Evolutionary conservation across 495 filamentous ascomycete species (phyloP), one percentile per base, ranked within the genome.

Genomic region (Annulohypoxylon bovei): DNA sequence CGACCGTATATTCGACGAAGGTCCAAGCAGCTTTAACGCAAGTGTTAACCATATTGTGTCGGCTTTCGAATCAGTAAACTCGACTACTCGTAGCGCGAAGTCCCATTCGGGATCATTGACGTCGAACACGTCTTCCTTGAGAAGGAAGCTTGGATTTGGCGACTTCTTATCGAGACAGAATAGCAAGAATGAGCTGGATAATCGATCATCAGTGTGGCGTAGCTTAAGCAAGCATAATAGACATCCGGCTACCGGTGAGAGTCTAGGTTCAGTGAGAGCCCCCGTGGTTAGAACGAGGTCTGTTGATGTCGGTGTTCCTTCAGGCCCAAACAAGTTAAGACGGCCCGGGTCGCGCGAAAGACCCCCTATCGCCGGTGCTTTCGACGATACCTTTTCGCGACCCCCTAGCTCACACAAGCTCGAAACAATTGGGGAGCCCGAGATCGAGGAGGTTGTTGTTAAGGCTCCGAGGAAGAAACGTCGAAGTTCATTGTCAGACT

Each of bases 401-500:
- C 80, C 86, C 25, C 73, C 76, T 25, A 84, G 85, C 68, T 83
- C 85, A 20, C 76, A 83, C 54, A 76, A 81, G 37, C 76, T 77
- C 28, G 78, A 85, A 64, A 84, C 83, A 2, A 86, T 87, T 64
- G 83, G 84, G 11, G 82, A 83, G 62, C 84, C 84, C 22, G 81
- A 84, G 11, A 73, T 76, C 58, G 82, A 82, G 52, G 70, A 78
- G 40, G 58, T 70, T 0, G 67, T 76, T n/a, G 65, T 71, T 30
- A 87, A 83, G 61, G 73, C 82, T 33, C 64, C 84, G 75, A 85
- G 89, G 71, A 93, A 90, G 80, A 98, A 96, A 81, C 85, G 95
- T 66, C 89, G 95, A 70, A 97, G 94, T 78, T 98, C 95, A 22
- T 80, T 99, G 22, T 97, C 93, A 14, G 95, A 99, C 75, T 81